A percentile compares a stretch with the other conserved stretches of the same genome.
These are phyloP conservation scores for Phylloporus sp. DNA, from an alignment of 768 basidiomycete species.

Conservation along the genomic window DNA sequence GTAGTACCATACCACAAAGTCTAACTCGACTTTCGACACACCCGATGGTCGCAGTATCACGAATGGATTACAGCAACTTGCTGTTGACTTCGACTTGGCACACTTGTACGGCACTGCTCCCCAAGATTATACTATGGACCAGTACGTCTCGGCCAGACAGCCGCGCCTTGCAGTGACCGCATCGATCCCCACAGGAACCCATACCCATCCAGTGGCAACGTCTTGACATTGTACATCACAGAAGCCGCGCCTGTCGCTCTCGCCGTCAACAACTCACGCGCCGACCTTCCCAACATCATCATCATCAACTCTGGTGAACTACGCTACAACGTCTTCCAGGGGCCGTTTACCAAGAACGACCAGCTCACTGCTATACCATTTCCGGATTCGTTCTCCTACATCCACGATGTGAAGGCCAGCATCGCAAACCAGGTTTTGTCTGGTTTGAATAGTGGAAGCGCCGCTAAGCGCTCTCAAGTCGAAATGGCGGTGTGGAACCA, in stretches of 20 bases:
- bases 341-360: conserved; percentile 77
- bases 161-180: not conserved
- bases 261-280: conserved; percentile 60
- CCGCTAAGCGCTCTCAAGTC: conserved; percentile 9
- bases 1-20: conserved; percentile 62
- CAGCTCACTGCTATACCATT: conserved; percentile 75
- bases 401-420: conserved; percentile 49
- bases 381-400: conserved; percentile 57
- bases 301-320: conserved; percentile 61
- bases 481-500: conserved; percentile 34
- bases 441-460: conserved; percentile 46
- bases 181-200: conserved; percentile 41
- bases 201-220: conserved; percentile 56
- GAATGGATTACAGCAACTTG: conserved; percentile 48
- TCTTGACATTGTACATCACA: conserved; percentile 55
- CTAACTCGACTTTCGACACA: conserved; percentile 62
- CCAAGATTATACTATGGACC: conserved; percentile 64
- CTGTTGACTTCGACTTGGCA: conserved; percentile 57
- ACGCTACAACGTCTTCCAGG: conserved; percentile 64
- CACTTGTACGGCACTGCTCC: conserved; percentile 70
- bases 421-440: conserved; percentile 54
- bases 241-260: conserved; percentile 54
- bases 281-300: conserved; percentile 56
- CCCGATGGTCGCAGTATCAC: conserved; percentile 49
- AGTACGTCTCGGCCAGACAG: conserved; percentile 35